phyloP scores from a whole-genome alignment of 148 eudicot species.

The Amaranthus hypochondriacus region DNA sequence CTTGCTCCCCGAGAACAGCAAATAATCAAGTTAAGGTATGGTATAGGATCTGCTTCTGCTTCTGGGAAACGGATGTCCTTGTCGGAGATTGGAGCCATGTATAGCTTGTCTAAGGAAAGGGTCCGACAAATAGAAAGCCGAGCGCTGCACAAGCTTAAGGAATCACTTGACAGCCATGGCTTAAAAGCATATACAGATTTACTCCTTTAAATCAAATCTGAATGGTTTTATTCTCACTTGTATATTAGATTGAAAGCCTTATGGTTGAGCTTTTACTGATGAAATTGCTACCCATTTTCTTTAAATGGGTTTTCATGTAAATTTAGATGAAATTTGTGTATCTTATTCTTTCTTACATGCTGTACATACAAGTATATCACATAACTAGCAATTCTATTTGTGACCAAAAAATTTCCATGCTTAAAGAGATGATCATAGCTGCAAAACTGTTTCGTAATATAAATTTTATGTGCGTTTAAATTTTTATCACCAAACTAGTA shows the following conservation, averaged over 20 bases:
- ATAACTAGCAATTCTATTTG: too few species aligned
- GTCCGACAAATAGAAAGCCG: conserved; percentile 78
- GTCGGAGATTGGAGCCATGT: conserved; percentile 63
- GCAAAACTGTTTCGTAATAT: too few species aligned
- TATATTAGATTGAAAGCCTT: conserved; percentile 6
- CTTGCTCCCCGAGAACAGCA: conserved; percentile 57
- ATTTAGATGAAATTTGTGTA: conserved; percentile 7
- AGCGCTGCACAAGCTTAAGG: conserved; percentile 73
- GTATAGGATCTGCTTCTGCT: conserved; percentile 45
- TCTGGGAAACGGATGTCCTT: conserved; percentile 42
- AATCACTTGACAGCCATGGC: conserved; percentile 56
- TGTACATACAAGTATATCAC: conserved; percentile 10
- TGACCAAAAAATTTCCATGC: too few species aligned
- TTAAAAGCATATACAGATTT: conserved; percentile 56
- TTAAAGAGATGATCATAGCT: too few species aligned
- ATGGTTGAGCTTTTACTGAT: neutral
- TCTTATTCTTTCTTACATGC: conserved; percentile 8
- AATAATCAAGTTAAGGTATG: conserved; percentile 61
- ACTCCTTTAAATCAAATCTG: conserved; percentile 29
- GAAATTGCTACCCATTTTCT: neutral
- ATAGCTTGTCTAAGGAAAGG: conserved; percentile 85
- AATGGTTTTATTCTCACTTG: conserved; percentile 8
- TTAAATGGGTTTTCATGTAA: conserved; percentile 1
- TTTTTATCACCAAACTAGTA: too few species aligned
- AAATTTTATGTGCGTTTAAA: too few species aligned